A percentile compares a stretch with the other conserved stretches of the same genome.
Evolutionary conservation across 768 basidiomycete genomes (phyloP).

Genomic region (Asterophora parasitica): DNA sequence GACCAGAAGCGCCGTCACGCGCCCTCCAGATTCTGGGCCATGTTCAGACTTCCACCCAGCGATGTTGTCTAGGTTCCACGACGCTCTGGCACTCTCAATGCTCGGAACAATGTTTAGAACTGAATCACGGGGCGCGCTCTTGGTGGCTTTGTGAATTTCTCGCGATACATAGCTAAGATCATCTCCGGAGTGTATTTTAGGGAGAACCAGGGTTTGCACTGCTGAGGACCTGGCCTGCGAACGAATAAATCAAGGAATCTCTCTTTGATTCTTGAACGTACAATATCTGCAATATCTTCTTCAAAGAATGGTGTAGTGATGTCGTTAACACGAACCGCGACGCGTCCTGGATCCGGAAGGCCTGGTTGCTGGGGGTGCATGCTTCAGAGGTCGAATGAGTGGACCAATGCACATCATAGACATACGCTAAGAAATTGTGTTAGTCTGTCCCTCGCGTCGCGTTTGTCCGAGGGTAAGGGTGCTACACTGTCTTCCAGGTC

Average conservation of each 20-base stretch:
- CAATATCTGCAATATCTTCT: conserved; percentile 59
- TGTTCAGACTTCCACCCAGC: conserved; percentile 59
- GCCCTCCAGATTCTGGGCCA: conserved; percentile 45
- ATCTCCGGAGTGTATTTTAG: conserved; percentile 71
- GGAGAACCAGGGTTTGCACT: conserved; percentile 71
- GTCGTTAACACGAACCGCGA: conserved; percentile 71
- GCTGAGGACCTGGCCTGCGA: conserved; percentile 28
- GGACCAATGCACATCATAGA: conserved; percentile 3
- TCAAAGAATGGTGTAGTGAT: conserved; percentile 61
- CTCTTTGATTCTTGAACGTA: conserved; percentile 22
- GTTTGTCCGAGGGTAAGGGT: conserved; percentile 58
- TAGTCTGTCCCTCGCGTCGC: conserved; percentile 51
- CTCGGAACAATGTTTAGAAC: conserved; percentile 67
- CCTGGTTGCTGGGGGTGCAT: conserved; percentile 20
- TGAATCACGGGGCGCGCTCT: conserved; percentile 19
- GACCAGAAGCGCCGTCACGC: conserved; percentile 63
- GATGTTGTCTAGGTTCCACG: conserved; percentile 66
- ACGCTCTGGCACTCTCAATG: conserved; percentile 76
- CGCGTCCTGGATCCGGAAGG: conserved; percentile 41
- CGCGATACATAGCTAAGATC: conserved; percentile 63
- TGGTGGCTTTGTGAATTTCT: conserved; percentile 32
- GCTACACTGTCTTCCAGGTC: conserved; percentile 88
- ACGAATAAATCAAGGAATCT: not conserved
- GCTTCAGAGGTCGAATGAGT: not conserved
- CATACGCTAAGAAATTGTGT: conserved; percentile 52